Base-by-base conservation (phyloP, 345 rosid species). In the Melaleuca alternifolia region DNA sequence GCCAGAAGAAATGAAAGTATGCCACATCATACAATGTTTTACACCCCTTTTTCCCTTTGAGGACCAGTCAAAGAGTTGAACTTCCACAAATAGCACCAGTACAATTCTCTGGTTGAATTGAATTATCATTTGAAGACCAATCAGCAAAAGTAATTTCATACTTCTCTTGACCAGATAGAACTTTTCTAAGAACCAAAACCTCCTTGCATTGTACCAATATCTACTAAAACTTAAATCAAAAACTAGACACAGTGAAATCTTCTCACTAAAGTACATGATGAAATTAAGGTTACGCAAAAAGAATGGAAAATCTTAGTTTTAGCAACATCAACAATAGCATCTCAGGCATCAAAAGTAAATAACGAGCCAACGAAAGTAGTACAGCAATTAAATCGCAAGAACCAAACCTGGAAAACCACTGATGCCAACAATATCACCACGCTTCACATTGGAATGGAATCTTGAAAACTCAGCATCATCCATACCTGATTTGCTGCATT, bases 341-440 rank as follows among this genome's bases (percentile, higher is more conserved):
- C 79, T 71, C 79, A 28, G 61, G 46, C 54, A 52, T 83, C 46
- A 51, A 50, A 52, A 51, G 86, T 44, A 82, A 86, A 46, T 13
- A 50, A 53, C 54, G 21, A 46, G 15, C n/a, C 48, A 2, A 87
- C 13, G 28, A 51, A 57, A 23, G 54, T 37, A 51, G 24, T 21
- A 46, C 50, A 79, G 48, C 20, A 83, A 48, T 56, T 9, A 50
- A 81, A 51, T 51, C n/a, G 57, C 28, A 84, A 46, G 28, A 84
- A 33, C 48, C 88, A 85, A 90, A 97, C 99, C 99, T 92, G 98
- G 99, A 90, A 96, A 98, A 28, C 99, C 99, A 51, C 91, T 90
- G 85, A 96, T 92, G 86, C 99, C 99, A 87, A 96, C 98, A 85
- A 98, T 89, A 92, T 98, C 99, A 86, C 99, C 99, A 90, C 98